phyloP scores from a whole-genome alignment of 768 basidiomycete species.

The Termitomyces sp. region DNA sequence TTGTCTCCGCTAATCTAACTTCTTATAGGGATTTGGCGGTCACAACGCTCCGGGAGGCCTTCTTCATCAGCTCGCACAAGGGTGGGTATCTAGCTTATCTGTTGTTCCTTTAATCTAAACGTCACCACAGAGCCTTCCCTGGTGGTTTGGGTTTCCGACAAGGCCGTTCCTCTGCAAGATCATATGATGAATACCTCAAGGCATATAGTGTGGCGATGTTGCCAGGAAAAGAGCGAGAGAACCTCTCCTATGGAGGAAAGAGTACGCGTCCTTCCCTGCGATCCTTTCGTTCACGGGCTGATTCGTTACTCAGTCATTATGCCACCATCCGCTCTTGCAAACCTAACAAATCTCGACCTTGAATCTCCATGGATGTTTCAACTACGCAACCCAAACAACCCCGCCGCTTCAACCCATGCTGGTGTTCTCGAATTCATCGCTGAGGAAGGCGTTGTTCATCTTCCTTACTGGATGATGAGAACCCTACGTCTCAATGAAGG shows the following conservation, averaged over 20 bases:
- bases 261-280: slow-evolving; percentile 42
- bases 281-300: slow-evolving; percentile 8
- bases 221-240: slow-evolving; percentile 79
- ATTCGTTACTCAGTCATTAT: slow-evolving; percentile 70
- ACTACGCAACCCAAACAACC: slow-evolving; percentile 85
- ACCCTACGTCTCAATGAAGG: slow-evolving; percentile 91
- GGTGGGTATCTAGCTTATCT: slow-evolving; percentile 17
- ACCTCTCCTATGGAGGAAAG: slow-evolving; percentile 96
- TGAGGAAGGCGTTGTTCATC: slow-evolving; percentile 90
- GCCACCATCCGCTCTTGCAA: slow-evolving; percentile 93
- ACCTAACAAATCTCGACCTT: slow-evolving; percentile 82
- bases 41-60: slow-evolving; percentile 55
- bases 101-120: slow-evolving; percentile 3
- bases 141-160: slow-evolving; percentile 42
- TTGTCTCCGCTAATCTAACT: slow-evolving; percentile 6
- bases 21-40: slow-evolving; percentile 33
- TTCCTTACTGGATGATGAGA: slow-evolving; percentile 99
- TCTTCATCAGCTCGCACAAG: slow-evolving; percentile 67
- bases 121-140: slow-evolving; percentile 45
- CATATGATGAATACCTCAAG: slow-evolving; percentile 90
- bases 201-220: slow-evolving; percentile 97
- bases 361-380: slow-evolving; percentile 96
- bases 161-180: slow-evolving; percentile 56
- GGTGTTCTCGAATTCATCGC: slow-evolving; percentile 99
- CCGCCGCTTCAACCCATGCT: slow-evolving; percentile 84